phyloP scores from a whole-genome alignment of 768 basidiomycete species.

The Mycena kentingensis region DNA sequence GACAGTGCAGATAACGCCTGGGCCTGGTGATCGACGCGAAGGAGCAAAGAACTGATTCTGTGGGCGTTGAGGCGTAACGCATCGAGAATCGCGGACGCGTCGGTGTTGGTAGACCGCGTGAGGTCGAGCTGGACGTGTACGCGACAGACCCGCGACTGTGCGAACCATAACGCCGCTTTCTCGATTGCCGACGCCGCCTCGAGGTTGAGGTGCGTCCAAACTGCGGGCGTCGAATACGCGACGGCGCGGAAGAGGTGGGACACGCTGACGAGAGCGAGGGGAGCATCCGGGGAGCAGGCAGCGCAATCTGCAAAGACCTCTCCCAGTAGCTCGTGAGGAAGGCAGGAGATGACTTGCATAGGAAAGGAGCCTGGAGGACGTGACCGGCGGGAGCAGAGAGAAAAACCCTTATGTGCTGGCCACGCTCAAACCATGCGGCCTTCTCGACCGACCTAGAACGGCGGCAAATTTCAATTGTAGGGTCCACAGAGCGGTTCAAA shows the following conservation, averaged over 20 bases:
- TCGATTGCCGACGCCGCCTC: constrained; percentile 7
- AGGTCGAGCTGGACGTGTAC: constrained; percentile 27
- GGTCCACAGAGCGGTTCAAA: too few species aligned
- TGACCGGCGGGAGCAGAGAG: too few species aligned
- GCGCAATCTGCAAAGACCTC: constrained; percentile 36
- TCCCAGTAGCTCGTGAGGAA: constrained; percentile 39
- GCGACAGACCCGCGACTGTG: constrained; percentile 28
- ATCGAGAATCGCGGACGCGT: constrained; percentile 3
- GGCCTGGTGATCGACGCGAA: constrained; percentile 23
- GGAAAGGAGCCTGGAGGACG: background rate
- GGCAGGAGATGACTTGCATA: constrained; percentile 1
- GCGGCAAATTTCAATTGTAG: too few species aligned
- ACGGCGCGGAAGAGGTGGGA: constrained; percentile 32
- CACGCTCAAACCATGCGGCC: too few species aligned
- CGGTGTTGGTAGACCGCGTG: background rate
- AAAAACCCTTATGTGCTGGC: too few species aligned
- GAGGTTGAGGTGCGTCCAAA: constrained; percentile 34
- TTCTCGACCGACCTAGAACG: too few species aligned
- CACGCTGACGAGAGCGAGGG: constrained; percentile 33
- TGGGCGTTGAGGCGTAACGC: constrained; percentile 11
- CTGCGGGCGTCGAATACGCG: constrained; percentile 31
- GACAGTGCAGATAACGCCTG: constrained; percentile 25
- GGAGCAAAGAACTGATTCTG: constrained; percentile 21
- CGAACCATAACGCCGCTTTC: constrained; percentile 37
- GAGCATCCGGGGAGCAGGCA: constrained; percentile 32